A percentile compares a stretch with the other conserved stretches of the same genome.
These are phyloP conservation scores for Sordariomycetes sp. DNA, from an alignment of 2,329 filamentous ascomycete species.

Conservation along the genomic window DNA sequence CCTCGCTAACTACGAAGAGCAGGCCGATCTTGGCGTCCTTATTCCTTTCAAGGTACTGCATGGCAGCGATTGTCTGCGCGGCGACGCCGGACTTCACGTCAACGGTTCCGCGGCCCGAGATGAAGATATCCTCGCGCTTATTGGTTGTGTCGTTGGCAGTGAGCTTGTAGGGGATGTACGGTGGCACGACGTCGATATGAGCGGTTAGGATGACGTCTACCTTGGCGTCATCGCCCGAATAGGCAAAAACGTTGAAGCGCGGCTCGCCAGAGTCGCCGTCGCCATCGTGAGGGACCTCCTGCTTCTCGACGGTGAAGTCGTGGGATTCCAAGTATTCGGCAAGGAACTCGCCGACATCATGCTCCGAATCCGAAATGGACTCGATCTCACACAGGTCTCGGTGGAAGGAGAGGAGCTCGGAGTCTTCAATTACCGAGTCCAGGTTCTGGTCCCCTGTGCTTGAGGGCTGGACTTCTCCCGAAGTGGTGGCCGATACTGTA, in stretches of 20 bases:
- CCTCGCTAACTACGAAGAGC: slow-evolving; percentile 68
- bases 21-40: slow-evolving; percentile 45
- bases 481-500: no score
- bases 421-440: neutral
- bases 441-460: neutral
- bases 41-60: neutral
- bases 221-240: slow-evolving; percentile 39
- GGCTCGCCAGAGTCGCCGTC: slow-evolving; percentile 5
- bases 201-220: slow-evolving; percentile 43
- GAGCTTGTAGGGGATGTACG: slow-evolving; percentile 55
- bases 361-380: slow-evolving; percentile 59
- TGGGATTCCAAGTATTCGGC: slow-evolving; percentile 44
- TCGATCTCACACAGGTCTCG: slow-evolving; percentile 59
- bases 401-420: slow-evolving; percentile 55
- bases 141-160: slow-evolving; percentile 20
- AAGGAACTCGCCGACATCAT: slow-evolving; percentile 55
- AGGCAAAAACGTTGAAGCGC: slow-evolving; percentile 70
- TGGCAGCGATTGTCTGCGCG: slow-evolving; percentile 46
- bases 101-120: slow-evolving; percentile 62
- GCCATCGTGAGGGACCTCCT: slow-evolving; percentile 22
- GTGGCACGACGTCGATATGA: slow-evolving; percentile 72
- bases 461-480: neutral
- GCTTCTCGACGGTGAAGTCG: slow-evolving; percentile 27
- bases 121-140: slow-evolving; percentile 22
- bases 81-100: slow-evolving; percentile 60